Evolutionary conservation across 371 early-diverging fungal species (phyloP).

Genomic region (Dichotomocladium elegans): DNA sequence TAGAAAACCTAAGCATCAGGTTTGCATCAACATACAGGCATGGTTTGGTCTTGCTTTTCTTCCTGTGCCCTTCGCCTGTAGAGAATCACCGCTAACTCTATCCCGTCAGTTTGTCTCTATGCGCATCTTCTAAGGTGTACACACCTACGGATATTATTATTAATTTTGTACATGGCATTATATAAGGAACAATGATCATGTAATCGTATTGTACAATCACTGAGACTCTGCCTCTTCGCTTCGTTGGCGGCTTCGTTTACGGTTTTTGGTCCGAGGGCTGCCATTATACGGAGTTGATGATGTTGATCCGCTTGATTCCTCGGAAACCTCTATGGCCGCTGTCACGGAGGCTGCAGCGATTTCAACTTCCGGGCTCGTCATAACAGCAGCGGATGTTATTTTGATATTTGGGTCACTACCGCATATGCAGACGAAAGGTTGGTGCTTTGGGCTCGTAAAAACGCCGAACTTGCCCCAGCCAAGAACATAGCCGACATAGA

Average conservation of each 20-base stretch:
- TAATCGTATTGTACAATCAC: too few species aligned
- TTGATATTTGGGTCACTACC: background rate
- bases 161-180: too few species aligned
- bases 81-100: too few species aligned
- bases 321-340: slow-evolving; percentile 1
- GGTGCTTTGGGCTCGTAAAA: background rate
- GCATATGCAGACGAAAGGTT: background rate
- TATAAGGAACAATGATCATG: too few species aligned
- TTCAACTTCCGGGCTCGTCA: background rate
- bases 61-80: too few species aligned
- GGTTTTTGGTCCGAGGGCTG: slow-evolving; percentile 12
- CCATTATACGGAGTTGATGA: slow-evolving; percentile 14
- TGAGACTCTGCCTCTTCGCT: too few species aligned
- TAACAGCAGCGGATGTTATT: background rate
- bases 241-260: slow-evolving; percentile 8
- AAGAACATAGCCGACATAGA: slow-evolving; percentile 21
- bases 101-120: too few species aligned
- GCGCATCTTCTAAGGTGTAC: too few species aligned
- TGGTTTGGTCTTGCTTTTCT: too few species aligned
- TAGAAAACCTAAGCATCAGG: too few species aligned
- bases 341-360: background rate
- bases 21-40: too few species aligned
- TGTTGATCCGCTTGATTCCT: slow-evolving; percentile 3
- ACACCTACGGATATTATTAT: too few species aligned
- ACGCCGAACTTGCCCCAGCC: slow-evolving; percentile 25